Percentiles rank a stretch among this genome's conserved stretches.
These are phyloP conservation scores for Pilobolus umbonatus DNA, from an alignment of 192 early-diverging fungal genomes.

Conservation along the genomic window DNA sequence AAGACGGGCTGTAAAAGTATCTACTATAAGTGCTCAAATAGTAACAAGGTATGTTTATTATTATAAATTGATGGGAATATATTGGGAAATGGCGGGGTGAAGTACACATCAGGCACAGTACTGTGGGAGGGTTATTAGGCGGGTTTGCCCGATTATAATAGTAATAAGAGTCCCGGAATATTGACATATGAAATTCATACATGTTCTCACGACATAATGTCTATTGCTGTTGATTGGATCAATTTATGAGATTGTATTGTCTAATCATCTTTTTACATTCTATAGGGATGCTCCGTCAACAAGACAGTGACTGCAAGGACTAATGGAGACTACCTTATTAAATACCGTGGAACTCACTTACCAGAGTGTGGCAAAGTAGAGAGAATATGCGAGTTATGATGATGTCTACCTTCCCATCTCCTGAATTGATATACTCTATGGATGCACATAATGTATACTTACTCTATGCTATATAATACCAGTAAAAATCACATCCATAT, in stretches of 20 bases:
- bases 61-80: neutral
- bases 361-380: constrained; percentile 44
- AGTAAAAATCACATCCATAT: too few relatives aligned
- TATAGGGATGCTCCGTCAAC: constrained; percentile 41
- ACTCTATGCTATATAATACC: too few relatives aligned
- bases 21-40: constrained; percentile 59
- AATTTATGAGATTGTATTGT: too few relatives aligned
- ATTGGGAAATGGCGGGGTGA: constrained; percentile 24
- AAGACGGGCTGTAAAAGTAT: constrained; percentile 57
- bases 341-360: constrained; percentile 50
- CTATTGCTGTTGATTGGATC: too few relatives aligned
- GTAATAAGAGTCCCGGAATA: too few relatives aligned
- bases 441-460: too few relatives aligned
- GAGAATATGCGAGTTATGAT: constrained; percentile 21
- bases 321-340: constrained; percentile 49
- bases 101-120: too few relatives aligned
- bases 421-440: too few relatives aligned
- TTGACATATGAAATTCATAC: constrained; percentile 25
- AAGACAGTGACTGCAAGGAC: constrained; percentile 54
- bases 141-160: constrained; percentile 18
- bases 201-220: constrained; percentile 7
- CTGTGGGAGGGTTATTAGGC: neutral
- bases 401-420: too few relatives aligned
- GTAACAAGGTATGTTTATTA: constrained; percentile 37
- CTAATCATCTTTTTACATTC: constrained; percentile 1